phyloP scores from a whole-genome alignment of 2,329 filamentous ascomycete genomes.

The Drechslerella coelobrocha region DNA sequence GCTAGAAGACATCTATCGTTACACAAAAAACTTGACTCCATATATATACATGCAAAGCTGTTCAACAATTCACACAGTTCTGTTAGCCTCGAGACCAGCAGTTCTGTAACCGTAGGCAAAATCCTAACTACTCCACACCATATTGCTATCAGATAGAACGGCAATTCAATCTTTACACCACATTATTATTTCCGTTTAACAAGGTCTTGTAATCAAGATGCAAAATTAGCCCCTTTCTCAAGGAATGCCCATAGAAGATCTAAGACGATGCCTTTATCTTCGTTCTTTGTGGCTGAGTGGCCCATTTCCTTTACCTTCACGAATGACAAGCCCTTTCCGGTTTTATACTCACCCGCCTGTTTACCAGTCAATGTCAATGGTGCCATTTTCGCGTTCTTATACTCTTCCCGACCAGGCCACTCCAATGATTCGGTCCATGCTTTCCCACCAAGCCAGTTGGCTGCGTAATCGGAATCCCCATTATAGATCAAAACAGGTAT shows the following conservation, averaged over 20 bases:
- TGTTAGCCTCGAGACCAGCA: too few species aligned
- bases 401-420: slow-evolving; percentile 6
- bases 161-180: too few species aligned
- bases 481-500: slow-evolving; percentile 5
- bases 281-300: neutral
- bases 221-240: neutral
- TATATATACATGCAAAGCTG: too few species aligned
- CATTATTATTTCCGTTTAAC: too few species aligned
- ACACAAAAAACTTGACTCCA: too few species aligned
- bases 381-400: neutral
- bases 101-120: too few species aligned
- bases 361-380: neutral
- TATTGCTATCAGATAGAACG: too few species aligned
- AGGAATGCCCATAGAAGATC: neutral
- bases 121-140: too few species aligned
- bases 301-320: neutral
- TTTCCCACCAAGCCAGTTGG: slow-evolving; percentile 9
- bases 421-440: slow-evolving; percentile 12
- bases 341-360: slow-evolving; percentile 3
- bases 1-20: too few species aligned
- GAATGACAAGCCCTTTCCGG: neutral
- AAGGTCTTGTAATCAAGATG: too few species aligned
- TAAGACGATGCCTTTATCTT: neutral
- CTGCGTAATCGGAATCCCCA: slow-evolving; percentile 9
- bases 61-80: too few species aligned